Percentiles rank a stretch among this genome's conserved stretches.
Evolutionary conservation across 1,284 basidiomycete genomes (phyloP).

Genomic region (Peniophora sp.): DNA sequence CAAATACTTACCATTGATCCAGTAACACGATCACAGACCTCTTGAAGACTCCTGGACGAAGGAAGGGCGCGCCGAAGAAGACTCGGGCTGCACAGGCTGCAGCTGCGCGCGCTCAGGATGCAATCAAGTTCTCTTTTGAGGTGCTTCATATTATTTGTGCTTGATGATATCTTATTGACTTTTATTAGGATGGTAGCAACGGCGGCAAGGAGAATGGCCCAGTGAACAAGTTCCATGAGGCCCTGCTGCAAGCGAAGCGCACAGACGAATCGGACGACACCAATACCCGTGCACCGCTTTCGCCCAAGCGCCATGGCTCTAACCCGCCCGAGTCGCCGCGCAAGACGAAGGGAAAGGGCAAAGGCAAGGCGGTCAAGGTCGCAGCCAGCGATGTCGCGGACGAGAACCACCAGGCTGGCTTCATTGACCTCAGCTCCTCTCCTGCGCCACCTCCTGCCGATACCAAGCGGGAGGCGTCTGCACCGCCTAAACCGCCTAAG

Average conservation of each 20-base stretch:
- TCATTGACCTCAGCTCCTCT: slow-evolving; percentile 6
- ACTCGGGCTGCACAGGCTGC: slow-evolving; percentile 34
- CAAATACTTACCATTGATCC: background rate
- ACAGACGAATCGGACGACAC: background rate
- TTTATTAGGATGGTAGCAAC: slow-evolving; percentile 13
- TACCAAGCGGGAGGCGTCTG: background rate
- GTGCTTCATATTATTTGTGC: slow-evolving; percentile 22
- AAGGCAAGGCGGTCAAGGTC: slow-evolving; percentile 3
- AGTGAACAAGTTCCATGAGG: slow-evolving; percentile 42
- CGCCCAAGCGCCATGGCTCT: slow-evolving; percentile 1
- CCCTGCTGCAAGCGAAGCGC: slow-evolving; percentile 31
- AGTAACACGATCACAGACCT: slow-evolving; percentile 65
- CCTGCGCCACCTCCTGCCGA: background rate
- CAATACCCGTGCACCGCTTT: background rate
- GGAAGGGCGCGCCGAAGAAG: slow-evolving; percentile 45
- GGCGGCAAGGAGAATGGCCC: slow-evolving; percentile 36
- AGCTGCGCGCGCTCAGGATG: slow-evolving; percentile 36
- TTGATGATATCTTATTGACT: slow-evolving; percentile 2
- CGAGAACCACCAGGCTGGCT: slow-evolving; percentile 4
- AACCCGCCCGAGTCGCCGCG: background rate
- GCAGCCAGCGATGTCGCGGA: slow-evolving; percentile 1
- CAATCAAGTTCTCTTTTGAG: slow-evolving; percentile 34
- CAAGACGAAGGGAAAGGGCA: slow-evolving; percentile 5
- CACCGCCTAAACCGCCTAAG: slow-evolving; percentile 8
- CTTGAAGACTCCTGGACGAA: slow-evolving; percentile 76